phyloP scores from a whole-genome alignment of 768 basidiomycete genomes.

The Podaxis sp. region DNA sequence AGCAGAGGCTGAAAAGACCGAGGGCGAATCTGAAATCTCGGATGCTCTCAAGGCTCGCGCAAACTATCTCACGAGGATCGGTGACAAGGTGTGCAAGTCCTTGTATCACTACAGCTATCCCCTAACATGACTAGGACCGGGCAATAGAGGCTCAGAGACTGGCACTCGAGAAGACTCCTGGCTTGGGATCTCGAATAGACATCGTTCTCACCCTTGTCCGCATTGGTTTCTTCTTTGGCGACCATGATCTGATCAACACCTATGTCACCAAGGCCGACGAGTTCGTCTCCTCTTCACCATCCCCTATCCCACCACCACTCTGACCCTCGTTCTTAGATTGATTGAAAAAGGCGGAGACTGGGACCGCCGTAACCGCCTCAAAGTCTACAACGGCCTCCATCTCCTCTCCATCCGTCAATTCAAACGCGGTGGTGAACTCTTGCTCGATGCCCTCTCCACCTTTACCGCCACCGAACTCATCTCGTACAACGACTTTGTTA shows the following conservation, averaged over 20 bases:
- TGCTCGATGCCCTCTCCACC: slow-evolving; percentile 89
- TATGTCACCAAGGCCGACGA: slow-evolving; percentile 79
- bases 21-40: slow-evolving; percentile 91
- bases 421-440: slow-evolving; percentile 76
- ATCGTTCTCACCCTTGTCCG: slow-evolving; percentile 84
- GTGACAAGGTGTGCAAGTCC: slow-evolving; percentile 56
- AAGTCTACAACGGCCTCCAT: slow-evolving; percentile 90
- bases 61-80: slow-evolving; percentile 82
- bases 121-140: slow-evolving; percentile 49
- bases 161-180: slow-evolving; percentile 89
- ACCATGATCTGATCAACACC: slow-evolving; percentile 63
- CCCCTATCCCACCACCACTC: neutral
- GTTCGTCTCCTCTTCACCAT: slow-evolving; percentile 37
- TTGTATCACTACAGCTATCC: slow-evolving; percentile 24
- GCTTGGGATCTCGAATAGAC: slow-evolving; percentile 90
- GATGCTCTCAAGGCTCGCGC: slow-evolving; percentile 84
- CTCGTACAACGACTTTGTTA: slow-evolving; percentile 86
- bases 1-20: slow-evolving; percentile 82
- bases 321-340: slow-evolving; percentile 42
- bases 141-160: slow-evolving; percentile 77
- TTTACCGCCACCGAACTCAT: slow-evolving; percentile 92
- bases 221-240: slow-evolving; percentile 86
- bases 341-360: slow-evolving; percentile 97
- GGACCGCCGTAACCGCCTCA: slow-evolving; percentile 94
- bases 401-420: slow-evolving; percentile 88